phyloP scores from a whole-genome alignment of 106 monocot species.

The Dioscorea alata region DNA sequence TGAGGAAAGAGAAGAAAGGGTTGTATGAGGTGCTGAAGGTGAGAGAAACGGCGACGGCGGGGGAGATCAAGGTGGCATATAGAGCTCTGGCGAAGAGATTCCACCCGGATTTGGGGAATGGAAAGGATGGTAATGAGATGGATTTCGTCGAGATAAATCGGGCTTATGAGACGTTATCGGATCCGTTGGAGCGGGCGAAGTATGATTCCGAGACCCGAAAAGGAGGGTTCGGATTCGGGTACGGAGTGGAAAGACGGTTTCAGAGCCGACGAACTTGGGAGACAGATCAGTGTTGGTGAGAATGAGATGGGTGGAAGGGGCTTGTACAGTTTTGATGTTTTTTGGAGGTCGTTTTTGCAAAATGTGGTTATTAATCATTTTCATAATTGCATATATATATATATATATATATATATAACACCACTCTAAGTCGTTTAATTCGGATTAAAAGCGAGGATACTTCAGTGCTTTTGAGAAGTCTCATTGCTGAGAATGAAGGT shows the following conservation, averaged over 20 bases:
- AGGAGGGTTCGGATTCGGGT: constrained; percentile 3
- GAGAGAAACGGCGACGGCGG: constrained; percentile 28
- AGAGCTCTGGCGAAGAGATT: constrained; percentile 51
- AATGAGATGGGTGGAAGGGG: background rate
- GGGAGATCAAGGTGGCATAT: constrained; percentile 60
- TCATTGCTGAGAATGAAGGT: too few relatives aligned
- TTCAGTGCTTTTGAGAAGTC: too few relatives aligned
- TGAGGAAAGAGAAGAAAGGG: background rate
- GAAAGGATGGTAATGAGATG: background rate
- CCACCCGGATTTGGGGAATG: constrained; percentile 42
- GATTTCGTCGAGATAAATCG: constrained; percentile 32
- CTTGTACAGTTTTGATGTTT: background rate
- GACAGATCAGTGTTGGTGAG: constrained; percentile 46
- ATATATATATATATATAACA: too few relatives aligned
- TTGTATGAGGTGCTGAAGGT: constrained; percentile 46
- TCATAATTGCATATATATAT: background rate
- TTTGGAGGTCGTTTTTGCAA: background rate
- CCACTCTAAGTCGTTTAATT: too few relatives aligned
- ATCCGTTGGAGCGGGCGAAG: constrained; percentile 18
- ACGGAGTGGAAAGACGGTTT: background rate
- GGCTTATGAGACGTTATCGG: constrained; percentile 32
- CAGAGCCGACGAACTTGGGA: constrained; percentile 27
- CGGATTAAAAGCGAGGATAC: too few relatives aligned
- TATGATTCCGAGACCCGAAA: constrained; percentile 9
- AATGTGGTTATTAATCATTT: background rate